Base-by-base conservation (phyloP, 2,329 filamentous ascomycete species). In the Biscogniauxia marginata region DNA sequence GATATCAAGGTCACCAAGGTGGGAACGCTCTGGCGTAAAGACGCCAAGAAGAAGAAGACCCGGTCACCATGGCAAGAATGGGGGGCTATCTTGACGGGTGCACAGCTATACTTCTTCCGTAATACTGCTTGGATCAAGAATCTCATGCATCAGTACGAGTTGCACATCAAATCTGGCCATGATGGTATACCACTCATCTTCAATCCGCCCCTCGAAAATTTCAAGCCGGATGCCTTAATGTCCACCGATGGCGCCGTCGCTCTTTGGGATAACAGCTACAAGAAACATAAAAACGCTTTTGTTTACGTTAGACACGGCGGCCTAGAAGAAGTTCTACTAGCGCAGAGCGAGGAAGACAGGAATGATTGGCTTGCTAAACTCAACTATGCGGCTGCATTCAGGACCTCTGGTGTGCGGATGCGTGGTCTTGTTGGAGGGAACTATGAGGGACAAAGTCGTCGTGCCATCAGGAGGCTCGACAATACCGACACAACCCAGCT, bases 1-100 rank as follows among this genome's bases (percentile, higher is more conserved):
- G 93, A 98, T 73, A 96, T 99, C 70, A 96, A 96, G 65, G 89
- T 98, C 47, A 96, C 93, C 46, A 99, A 98, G 73, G 93, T 99
- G 50, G 95, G 95, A 3, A 77, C 96, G 1, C 73, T 99, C 25
- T 99, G 95, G 95, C 86, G 95, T 46, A 99, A 99, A 71, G 92
- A 96, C 62, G 77, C 83, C 1, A 97, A 96, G 76, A 96, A 93
- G 75, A 93, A 95, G 75, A 96, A 96, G 73, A 89, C 92, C 0
- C 84, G 93, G 46, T 97, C 93, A 9, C 93, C 95, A 1, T 99
- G 95, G 95, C 93, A 97, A 70, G 95, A 99, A 80, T 99, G 95
- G 95, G 95, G 95, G 52, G 95, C 92, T 21, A 89, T 99, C 56
- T 81, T 99, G 24, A 99, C 95, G 0, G 91, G 93, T n/a, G 96